Percentiles rank a stretch among this genome's conserved stretches.
Conservation (phyloP, 2,329 filamentous ascomycete species). For the Cladophialophora yegresii region DNA sequence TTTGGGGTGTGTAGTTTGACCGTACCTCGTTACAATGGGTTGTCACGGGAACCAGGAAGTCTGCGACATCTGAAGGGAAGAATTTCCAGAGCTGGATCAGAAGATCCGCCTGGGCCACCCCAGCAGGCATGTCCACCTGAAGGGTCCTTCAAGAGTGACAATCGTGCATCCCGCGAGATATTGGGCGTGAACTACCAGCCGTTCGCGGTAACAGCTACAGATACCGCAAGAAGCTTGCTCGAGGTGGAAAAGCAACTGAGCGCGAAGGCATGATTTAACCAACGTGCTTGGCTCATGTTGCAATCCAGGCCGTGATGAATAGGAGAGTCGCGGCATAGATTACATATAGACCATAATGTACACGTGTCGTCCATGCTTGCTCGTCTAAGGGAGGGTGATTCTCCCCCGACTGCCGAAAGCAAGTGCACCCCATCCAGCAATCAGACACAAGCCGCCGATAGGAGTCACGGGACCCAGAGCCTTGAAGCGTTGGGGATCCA, state of each 20-base stretch:
- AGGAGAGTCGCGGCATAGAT: background rate
- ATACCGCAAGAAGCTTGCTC: constrained; percentile 8
- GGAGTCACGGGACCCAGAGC: constrained; percentile 66
- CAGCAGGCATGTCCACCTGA: constrained; percentile 4
- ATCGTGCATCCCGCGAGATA: constrained; percentile 7
- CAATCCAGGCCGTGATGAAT: background rate
- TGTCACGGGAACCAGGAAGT: constrained; percentile 18
- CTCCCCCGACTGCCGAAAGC: constrained; percentile 29
- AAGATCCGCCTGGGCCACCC: constrained; percentile 41
- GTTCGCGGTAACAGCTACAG: constrained; percentile 2
- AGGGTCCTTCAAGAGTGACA: constrained; percentile 14
- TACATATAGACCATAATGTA: background rate
- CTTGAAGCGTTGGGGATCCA: constrained; percentile 64
- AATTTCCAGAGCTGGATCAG: constrained; percentile 37
- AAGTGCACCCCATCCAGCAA: constrained; percentile 62
- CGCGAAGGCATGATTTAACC: constrained; percentile 3
- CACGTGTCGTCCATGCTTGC: background rate
- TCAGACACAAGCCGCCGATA: constrained; percentile 59
- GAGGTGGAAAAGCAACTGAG: constrained; percentile 2
- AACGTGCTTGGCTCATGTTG: background rate
- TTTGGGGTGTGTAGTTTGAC: constrained; percentile 11
- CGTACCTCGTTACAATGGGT: constrained; percentile 21
- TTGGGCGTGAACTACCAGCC: constrained; percentile 7
- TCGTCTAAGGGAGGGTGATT: constrained; percentile 11
- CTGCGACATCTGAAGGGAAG: constrained; percentile 19